Evolutionary conservation across 179 eudicot genomes (phyloP), one percentile per base, ranked within the genome.

Genomic region (Gypsophila paniculata): DNA sequence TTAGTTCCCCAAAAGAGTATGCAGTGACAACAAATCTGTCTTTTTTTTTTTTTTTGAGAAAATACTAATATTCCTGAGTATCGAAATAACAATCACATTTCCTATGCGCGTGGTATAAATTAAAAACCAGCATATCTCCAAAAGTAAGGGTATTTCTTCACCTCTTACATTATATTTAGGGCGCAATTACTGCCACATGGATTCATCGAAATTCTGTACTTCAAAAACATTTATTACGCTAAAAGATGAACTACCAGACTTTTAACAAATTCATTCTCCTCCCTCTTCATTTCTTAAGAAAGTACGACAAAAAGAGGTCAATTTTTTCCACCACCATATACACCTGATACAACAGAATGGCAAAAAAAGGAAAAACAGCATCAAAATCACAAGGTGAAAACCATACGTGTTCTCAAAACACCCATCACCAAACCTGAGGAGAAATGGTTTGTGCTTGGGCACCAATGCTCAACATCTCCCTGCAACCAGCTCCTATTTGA

Each of bases 381-480:
- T n/a, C 17, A 58, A 46, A 60, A 71, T 46, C 42, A 72, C 42
- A 69, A 49, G 74, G 74, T 66, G 14, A 73, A 57, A 73, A 12
- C 52, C 4, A 11, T 61, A 75, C 71, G 68, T 61, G 72, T 48
- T 74, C 73, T 65, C 66, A 72, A 67, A 70, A 64, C 83, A 73
- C 74, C 80, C 74, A 76, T 63, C 77, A 72, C 57, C 83, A 76
- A 69, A 76, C 77, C 83, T 80, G 80, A 62, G 59, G 59, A 51
- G 36, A 59, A 49, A 69, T 3, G 55, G 75, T 63, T 44, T 70
- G 60, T 22, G 55, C 54, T 25, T 42, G 68, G 67, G 64, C 66
- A 72, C 67, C 73, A 71, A 48, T 70, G 75, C 80, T 58, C 75
- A 67, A 48, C 81, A 81, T 55, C 63, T 68, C 72, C 72, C 67